Evolutionary conservation across 306 rosid genomes (phyloP), one percentile per base, ranked within the genome.

Genomic region (Sechiopsis laciniata): DNA sequence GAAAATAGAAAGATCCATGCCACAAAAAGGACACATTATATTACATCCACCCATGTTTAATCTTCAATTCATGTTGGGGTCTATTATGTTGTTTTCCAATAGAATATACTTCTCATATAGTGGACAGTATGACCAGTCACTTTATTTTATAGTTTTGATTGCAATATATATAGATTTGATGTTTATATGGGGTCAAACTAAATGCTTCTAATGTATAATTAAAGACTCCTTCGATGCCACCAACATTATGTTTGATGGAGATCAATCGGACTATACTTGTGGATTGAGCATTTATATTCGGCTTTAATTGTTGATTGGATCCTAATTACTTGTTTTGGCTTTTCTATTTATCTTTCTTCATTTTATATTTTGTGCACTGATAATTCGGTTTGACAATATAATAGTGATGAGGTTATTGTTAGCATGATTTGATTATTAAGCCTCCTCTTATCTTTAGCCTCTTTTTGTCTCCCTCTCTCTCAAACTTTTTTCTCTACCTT

Each of bases 31-130:
- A 68, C 73, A 68, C 53, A 21, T 20, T 11, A 68, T 68, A 48
- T 68, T 11, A 48, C 48, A 68, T 68, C 73, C 57, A 68, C 56
- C 73, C 55, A 40, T 48, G 73, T 68, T 45, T 68, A 68, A 68
- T 19, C 73, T 68, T 68, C 29, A 68, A 20, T 68, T 68, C 73
- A 68, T 46, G 73, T 68, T 68, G 73, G 37, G 56, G 56, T 68
- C 53, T 68, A 67, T 68, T 10, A 45, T 66, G 72, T 46, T 68
- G 73, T 68, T 68, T 21, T 46, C 73, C 19, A 15, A 68, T 45
- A 48, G 73, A 45, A 68, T 68, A 68, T 68, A 46, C 50, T 21
- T 20, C 20, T 68, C 35, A 46, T 48, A 46, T 68, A 46, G 73
- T 68, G 73, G 73, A 46, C 71, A 45, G 32, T 45, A 68, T 68